phyloP scores from a whole-genome alignment of 2,329 filamentous ascomycete species.

The Penicillium sp. region DNA sequence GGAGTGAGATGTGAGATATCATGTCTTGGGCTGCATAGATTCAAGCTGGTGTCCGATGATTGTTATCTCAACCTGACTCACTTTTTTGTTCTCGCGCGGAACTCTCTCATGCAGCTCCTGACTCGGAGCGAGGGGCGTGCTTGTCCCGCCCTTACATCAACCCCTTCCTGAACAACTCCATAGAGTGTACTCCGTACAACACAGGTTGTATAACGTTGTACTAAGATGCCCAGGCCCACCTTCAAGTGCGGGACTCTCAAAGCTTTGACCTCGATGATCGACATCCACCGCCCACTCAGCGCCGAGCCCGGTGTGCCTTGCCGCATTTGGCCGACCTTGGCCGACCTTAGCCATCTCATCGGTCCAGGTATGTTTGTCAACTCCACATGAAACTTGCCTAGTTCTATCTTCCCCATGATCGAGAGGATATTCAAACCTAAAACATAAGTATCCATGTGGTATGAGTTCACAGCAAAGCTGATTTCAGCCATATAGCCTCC shows the following conservation, averaged over 20 bases:
- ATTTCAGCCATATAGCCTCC: neutral
- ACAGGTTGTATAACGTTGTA: too few relatives aligned
- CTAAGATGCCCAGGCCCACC: too few relatives aligned
- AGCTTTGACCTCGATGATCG: constrained; percentile 1
- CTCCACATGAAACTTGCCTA: neutral
- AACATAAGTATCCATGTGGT: neutral
- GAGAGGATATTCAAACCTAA: neutral
- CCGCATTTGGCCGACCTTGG: neutral
- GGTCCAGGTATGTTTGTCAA: neutral
- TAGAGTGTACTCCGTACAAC: too few relatives aligned
- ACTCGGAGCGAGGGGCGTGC: neutral
- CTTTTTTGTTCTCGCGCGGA: neutral
- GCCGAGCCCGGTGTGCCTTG: constrained; percentile 1
- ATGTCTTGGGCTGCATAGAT: neutral
- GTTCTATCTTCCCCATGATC: neutral
- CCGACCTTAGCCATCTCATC: neutral
- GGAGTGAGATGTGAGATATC: neutral
- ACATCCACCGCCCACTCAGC: neutral
- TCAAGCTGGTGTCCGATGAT: neutral
- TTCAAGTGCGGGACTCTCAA: neutral
- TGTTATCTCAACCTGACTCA: neutral
- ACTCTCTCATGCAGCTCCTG: neutral
- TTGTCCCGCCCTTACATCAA: constrained; percentile 1
- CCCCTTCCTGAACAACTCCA: too few relatives aligned
- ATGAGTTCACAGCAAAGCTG: neutral